Evolutionary conservation across 1,284 basidiomycete genomes (phyloP), one percentile per base, ranked within the genome.

Genomic region (Tilletia horrida): DNA sequence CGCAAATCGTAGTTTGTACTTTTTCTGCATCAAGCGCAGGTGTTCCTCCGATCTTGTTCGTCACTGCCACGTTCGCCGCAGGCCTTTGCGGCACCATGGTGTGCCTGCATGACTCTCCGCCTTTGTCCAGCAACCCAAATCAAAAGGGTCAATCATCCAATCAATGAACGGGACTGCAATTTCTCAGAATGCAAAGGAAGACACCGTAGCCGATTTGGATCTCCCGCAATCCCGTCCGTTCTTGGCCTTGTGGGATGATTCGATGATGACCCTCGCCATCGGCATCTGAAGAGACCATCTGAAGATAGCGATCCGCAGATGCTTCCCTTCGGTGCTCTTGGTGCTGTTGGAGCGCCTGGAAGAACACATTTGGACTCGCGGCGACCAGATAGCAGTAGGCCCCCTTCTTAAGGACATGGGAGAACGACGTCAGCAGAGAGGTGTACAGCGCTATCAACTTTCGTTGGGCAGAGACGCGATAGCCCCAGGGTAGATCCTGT

Each of bases 401-500:
- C n/a, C 50, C 50, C 27, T 21, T 21, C 14, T 52, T 52, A 13
- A 52, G 50, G 6, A 52, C 50, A 27, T 52, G 50, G 13, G 27
- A 25, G 13, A 52, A 52, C n/a, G 50, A 8, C 0, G 18, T 13
- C 13, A 52, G 8, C 2, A 52, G 23, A 1, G 50, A 52, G 50
- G 50, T 14, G 21, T 52, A 52, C 0, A 52, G n/a, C 3, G 50
- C 21, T 16, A 25, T 27, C 23, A 52, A 27, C 21, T 52, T 52
- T 2, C 6, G 3, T 6, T 52, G 50, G 50, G 50, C 21, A 27
- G 27, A 27, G 6, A 52, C 50, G 13, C 50, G 50, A 27, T 7
- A 52, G 50, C 50, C 50, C 50, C 50, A 52, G 21, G 50, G 50
- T 52, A 52, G 27, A 21, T 52, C 50, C 50, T 52, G 3, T 25